A percentile compares a stretch with the other conserved stretches of the same genome.
phyloP scores from a whole-genome alignment of 1,284 basidiomycete species.

The Apiotrichum akiyoshidainum region DNA sequence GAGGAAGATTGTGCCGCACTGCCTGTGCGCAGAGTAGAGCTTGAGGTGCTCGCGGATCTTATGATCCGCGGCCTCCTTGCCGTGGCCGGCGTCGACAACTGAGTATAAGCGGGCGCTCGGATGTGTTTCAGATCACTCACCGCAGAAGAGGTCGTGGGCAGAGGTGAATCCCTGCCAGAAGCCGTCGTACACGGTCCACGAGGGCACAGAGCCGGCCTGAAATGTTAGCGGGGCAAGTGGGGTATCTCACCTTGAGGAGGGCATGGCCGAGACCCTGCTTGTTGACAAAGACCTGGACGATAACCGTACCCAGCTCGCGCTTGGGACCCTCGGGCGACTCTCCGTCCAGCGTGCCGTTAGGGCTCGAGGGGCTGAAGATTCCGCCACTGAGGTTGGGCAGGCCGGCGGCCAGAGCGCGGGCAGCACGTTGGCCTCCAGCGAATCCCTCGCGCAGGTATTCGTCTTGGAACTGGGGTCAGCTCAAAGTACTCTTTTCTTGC shows the following conservation, averaged over 20 bases:
- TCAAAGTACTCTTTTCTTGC: constrained; percentile 1
- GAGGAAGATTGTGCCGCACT: constrained; percentile 69
- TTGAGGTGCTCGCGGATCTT: constrained; percentile 76
- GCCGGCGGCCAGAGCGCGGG: constrained; percentile 29
- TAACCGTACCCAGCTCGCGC: constrained; percentile 16
- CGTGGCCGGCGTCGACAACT: constrained; percentile 67
- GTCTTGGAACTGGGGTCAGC: constrained; percentile 33
- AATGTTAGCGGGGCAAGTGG: neutral
- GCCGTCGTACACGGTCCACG: constrained; percentile 32
- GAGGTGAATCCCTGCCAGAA: constrained; percentile 46
- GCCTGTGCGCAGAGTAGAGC: constrained; percentile 68
- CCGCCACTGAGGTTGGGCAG: constrained; percentile 24
- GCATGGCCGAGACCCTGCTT: constrained; percentile 37
- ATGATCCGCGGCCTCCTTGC: constrained; percentile 61
- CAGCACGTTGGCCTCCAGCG: constrained; percentile 40
- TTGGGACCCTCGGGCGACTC: neutral
- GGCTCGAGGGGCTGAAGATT: neutral
- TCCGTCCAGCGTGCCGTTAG: neutral
- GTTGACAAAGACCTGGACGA: constrained; percentile 46
- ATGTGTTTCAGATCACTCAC: constrained; percentile 17
- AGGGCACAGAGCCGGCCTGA: constrained; percentile 33
- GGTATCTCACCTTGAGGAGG: constrained; percentile 37
- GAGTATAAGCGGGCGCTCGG: constrained; percentile 42
- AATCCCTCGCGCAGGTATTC: constrained; percentile 30
- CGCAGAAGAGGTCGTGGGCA: constrained; percentile 40